A percentile compares a stretch with the other conserved stretches of the same genome.
Evolutionary conservation across 23 red algal species (phyloP).

Genomic region (Gracilaria vermiculophylla): DNA sequence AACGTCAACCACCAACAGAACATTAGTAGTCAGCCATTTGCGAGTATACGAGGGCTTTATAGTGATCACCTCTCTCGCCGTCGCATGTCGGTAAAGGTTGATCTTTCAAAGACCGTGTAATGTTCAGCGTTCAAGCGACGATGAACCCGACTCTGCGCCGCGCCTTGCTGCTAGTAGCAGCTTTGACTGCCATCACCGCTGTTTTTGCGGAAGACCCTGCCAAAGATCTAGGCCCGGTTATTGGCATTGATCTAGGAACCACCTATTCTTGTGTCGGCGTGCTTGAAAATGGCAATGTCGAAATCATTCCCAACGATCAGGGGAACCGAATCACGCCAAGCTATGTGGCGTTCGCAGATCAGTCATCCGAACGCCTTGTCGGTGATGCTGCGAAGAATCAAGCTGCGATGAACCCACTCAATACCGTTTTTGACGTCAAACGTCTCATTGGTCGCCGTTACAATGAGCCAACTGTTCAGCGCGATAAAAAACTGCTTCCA

Average conservation of each 20-base stretch:
- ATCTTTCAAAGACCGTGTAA: neutral
- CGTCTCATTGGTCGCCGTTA: constrained; percentile 91
- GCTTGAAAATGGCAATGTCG: constrained; percentile 89
- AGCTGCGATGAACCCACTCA: constrained; percentile 82
- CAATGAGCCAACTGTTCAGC: constrained; percentile 91
- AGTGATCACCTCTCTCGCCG: no score
- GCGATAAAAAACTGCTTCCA: constrained; percentile 91
- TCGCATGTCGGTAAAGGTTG: no score
- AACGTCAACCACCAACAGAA: neutral
- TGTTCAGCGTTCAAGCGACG: neutral
- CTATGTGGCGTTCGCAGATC: constrained; percentile 90
- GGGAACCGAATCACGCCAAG: constrained; percentile 97
- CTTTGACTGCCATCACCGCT: neutral
- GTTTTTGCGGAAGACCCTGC: neutral
- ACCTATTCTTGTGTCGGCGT: constrained; percentile 98
- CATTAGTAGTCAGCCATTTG: neutral
- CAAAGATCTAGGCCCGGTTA: constrained; percentile 76
- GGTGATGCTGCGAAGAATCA: constrained; percentile 99
- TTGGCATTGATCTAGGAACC: constrained; percentile 97
- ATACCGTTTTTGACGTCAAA: constrained; percentile 97
- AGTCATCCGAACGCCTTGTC: constrained; percentile 78
- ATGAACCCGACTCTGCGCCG: neutral
- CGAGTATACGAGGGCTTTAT: neutral
- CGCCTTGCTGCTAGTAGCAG: neutral
- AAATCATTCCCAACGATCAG: constrained; percentile 97